These are phyloP conservation scores for Entomortierella lignicola DNA, from an alignment of 192 early-diverging fungal genomes.

Conservation along the genomic window DNA sequence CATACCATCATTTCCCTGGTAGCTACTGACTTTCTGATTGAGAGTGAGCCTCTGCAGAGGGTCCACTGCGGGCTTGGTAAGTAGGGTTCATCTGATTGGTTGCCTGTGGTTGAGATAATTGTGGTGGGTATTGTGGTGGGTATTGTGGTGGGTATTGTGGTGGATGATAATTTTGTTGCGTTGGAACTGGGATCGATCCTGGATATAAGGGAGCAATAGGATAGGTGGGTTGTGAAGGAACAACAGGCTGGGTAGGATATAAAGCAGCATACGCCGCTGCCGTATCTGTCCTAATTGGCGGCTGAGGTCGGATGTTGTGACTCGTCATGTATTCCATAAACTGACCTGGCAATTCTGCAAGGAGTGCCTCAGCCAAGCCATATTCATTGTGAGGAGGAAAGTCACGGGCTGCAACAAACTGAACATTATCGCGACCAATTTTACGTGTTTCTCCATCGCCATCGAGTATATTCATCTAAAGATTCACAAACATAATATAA, in stretches of 20 bases:
- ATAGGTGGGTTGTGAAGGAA: background rate
- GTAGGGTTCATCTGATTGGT: no score
- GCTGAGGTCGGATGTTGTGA: constrained; percentile 45
- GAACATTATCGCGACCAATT: constrained; percentile 65
- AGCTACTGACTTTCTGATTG: no score
- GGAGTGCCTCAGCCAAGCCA: constrained; percentile 51
- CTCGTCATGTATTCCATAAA: constrained; percentile 60
- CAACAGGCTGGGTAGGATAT: background rate
- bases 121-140: background rate
- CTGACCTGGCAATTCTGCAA: constrained; percentile 68
- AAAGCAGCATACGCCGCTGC: background rate
- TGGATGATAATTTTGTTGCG: background rate
- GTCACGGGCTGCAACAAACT: constrained; percentile 65
- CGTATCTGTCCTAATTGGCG: constrained; percentile 16
- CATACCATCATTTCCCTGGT: no score
- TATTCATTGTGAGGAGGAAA: constrained; percentile 32
- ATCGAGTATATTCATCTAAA: constrained; percentile 61
- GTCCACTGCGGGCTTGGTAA: no score
- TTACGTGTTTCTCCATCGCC: constrained; percentile 55
- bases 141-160: background rate
- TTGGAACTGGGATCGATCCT: background rate
- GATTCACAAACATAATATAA: background rate
- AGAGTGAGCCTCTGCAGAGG: no score
- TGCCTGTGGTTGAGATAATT: no score
- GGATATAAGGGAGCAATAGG: background rate